Evolutionary conservation across 805 yeast genomes (phyloP).

Genomic region (Torulaspora franciscae): DNA sequence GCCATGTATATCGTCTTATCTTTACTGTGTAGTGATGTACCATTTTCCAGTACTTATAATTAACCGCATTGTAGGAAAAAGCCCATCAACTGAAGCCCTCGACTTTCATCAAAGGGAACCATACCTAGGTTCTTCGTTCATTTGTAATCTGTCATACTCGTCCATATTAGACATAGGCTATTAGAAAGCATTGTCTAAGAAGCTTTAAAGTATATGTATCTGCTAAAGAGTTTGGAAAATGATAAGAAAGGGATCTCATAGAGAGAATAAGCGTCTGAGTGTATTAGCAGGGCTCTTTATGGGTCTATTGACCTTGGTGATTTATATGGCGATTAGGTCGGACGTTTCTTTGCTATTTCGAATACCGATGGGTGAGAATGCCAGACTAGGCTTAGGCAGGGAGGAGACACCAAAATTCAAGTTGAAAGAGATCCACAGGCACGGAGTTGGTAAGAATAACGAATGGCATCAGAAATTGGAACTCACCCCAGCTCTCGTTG

Average conservation of each 20-base stretch:
- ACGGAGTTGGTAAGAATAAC: slow-evolving; percentile 19
- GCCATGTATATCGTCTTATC: not conserved
- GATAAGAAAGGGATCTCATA: slow-evolving; percentile 1
- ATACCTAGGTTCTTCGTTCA: not conserved
- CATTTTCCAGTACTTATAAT: not conserved
- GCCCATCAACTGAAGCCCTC: not conserved
- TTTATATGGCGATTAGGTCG: not conserved
- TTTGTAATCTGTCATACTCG: not conserved
- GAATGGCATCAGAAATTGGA: slow-evolving; percentile 21
- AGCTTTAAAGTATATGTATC: not conserved
- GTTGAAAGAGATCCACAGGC: slow-evolving; percentile 24
- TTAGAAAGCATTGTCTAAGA: not conserved
- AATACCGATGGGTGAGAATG: not conserved
- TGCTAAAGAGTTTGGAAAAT: not conserved
- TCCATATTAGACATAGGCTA: not conserved
- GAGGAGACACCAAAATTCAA: slow-evolving; percentile 11
- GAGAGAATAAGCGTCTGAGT: not conserved
- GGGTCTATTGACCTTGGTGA: not conserved
- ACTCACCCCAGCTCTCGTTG: slow-evolving; percentile 16
- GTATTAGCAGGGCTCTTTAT: not conserved
- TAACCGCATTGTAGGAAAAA: slow-evolving; percentile 1
- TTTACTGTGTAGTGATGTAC: not conserved
- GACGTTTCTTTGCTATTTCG: not conserved
- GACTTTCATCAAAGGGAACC: not conserved
- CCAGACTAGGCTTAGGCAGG: not conserved